These are phyloP conservation scores for Croton setiger DNA, from an alignment of 441 rosid species.

Conservation along the genomic window DNA sequence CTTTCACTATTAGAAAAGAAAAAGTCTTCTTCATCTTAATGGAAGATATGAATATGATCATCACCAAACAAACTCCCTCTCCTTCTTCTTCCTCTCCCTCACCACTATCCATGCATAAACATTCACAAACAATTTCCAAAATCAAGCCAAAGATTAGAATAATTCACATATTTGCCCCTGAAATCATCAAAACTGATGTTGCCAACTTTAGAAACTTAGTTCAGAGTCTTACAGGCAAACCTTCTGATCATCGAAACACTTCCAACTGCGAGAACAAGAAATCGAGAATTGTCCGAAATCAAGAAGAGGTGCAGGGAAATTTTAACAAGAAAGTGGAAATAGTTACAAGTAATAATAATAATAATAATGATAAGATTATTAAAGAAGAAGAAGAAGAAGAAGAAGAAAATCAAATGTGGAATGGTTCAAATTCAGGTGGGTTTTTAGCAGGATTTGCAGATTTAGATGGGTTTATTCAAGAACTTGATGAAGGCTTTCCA, in stretches of 20 bases:
- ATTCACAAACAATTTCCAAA: slow-evolving; percentile 57
- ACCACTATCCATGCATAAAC: slow-evolving; percentile 39
- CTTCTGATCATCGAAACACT: slow-evolving; percentile 30
- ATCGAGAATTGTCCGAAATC: slow-evolving; percentile 20
- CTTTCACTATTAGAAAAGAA: slow-evolving; percentile 8
- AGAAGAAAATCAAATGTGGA: slow-evolving; percentile 36
- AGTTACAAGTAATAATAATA: slow-evolving; percentile 10
- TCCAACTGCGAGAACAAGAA: slow-evolving; percentile 27
- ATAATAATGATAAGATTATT: slow-evolving; percentile 5
- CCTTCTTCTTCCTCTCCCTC: slow-evolving; percentile 24
- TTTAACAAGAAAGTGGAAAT: slow-evolving; percentile 16
- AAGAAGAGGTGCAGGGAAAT: slow-evolving; percentile 15
- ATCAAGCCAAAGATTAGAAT: slow-evolving; percentile 82
- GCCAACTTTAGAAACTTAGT: slow-evolving; percentile 85
- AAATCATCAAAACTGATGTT: slow-evolving; percentile 90
- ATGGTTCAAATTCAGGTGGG: slow-evolving; percentile 41
- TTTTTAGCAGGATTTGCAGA: slow-evolving; percentile 53
- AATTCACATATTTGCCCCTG: slow-evolving; percentile 91
- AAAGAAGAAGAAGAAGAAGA: slow-evolving; percentile 34
- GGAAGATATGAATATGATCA: slow-evolving; percentile 27
- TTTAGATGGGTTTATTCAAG: slow-evolving; percentile 69
- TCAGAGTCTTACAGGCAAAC: slow-evolving; percentile 86
- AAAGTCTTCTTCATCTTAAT: slow-evolving; percentile 19
- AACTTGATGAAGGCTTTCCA: slow-evolving; percentile 63
- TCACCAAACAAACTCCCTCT: slow-evolving; percentile 20